Evolutionary conservation across 2,329 filamentous ascomycete species (phyloP).

Genomic region (Macrophomina tecta): DNA sequence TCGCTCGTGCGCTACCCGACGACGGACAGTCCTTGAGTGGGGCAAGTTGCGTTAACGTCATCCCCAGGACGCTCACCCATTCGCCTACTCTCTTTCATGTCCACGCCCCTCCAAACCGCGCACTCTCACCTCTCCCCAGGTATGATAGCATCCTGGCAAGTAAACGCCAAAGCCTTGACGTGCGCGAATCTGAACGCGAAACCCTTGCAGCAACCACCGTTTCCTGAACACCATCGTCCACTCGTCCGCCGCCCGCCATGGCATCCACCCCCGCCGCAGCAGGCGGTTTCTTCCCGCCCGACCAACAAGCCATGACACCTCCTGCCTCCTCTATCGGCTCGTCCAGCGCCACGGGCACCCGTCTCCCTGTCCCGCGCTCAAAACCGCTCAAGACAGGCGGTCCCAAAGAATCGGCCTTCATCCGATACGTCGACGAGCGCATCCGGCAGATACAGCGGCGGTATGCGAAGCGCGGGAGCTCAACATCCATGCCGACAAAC

Average conservation of each 20-base stretch:
- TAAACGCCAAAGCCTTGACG: too few relatives aligned
- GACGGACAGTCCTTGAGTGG: not conserved
- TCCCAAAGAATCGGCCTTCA: slow-evolving; percentile 63
- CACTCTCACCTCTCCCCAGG: too few relatives aligned
- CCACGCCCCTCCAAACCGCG: not conserved
- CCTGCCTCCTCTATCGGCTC: slow-evolving; percentile 56
- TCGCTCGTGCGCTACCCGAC: not conserved
- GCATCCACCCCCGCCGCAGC: not conserved
- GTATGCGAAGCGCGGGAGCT: slow-evolving; percentile 56
- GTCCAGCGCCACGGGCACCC: slow-evolving; percentile 46
- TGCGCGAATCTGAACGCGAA: too few relatives aligned
- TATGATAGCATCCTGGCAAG: not conserved
- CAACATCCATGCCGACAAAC: not conserved
- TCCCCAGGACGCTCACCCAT: not conserved
- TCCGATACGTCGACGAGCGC: slow-evolving; percentile 61
- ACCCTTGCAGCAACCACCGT: not conserved
- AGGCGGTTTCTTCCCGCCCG: slow-evolving; percentile 26
- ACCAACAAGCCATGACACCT: slow-evolving; percentile 32
- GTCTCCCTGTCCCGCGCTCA: slow-evolving; percentile 59
- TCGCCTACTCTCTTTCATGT: not conserved
- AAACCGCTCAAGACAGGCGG: slow-evolving; percentile 62
- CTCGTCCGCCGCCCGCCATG: slow-evolving; percentile 1
- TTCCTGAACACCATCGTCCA: not conserved
- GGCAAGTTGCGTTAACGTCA: not conserved
- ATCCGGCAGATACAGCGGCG: slow-evolving; percentile 58